phyloP scores from a whole-genome alignment of 2,329 filamentous ascomycete species.

The Talaromyces sp. region DNA sequence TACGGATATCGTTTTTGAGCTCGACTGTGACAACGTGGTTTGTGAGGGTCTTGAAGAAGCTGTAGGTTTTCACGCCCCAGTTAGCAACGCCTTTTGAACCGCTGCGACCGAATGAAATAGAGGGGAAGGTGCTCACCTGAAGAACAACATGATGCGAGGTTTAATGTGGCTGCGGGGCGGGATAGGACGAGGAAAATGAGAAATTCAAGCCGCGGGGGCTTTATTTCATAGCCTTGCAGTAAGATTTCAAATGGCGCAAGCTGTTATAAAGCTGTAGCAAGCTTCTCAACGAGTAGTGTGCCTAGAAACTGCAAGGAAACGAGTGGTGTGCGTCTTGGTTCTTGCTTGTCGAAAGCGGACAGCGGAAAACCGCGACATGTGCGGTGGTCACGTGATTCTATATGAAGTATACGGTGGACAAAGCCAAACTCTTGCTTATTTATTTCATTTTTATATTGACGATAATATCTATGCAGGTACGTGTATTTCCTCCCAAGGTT shows the following conservation, averaged over 20 bases:
- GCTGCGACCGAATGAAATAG: neutral
- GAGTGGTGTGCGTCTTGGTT: neutral
- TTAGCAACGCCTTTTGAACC: neutral
- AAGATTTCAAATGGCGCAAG: neutral
- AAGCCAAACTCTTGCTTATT: neutral
- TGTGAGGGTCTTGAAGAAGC: conserved; percentile 98
- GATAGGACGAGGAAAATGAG: neutral
- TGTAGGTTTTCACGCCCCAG: conserved; percentile 27
- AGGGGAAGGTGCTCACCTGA: conserved; percentile 35
- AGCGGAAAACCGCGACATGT: neutral
- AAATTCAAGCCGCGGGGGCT: neutral
- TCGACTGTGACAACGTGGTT: conserved; percentile 97
- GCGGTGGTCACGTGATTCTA: neutral
- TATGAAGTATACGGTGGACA: neutral
- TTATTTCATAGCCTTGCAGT: neutral
- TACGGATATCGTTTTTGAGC: conserved; percentile 98
- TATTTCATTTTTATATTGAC: neutral
- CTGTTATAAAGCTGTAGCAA: neutral
- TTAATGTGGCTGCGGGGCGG: neutral
- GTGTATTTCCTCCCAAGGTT: neutral
- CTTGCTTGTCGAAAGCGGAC: neutral
- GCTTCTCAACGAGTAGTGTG: neutral
- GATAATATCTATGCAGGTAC: neutral
- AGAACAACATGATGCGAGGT: conserved; percentile 44
- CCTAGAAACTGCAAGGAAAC: neutral